Base-by-base conservation (phyloP, 2,329 filamentous ascomycete genomes). In the Penicillium vulpinum region DNA sequence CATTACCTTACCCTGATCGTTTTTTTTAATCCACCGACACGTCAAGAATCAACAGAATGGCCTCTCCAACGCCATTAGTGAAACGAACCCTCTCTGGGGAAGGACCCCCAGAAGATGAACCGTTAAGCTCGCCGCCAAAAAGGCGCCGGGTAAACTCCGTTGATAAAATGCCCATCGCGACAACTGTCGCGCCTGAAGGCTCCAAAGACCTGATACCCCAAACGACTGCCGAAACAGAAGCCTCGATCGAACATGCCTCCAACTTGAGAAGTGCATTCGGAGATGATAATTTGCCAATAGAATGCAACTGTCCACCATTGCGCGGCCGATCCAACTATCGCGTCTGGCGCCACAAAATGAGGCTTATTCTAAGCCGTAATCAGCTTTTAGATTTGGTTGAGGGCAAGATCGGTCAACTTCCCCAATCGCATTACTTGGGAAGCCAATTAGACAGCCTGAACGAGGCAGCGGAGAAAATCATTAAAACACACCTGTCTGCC, bases 321-420 rank as follows among this genome's bases (percentile, higher is more conserved):
- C 51, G 51, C 7, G 51, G 51, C 26, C 51, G 51, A 8, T 54
- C 51, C 9, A 43, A 54, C 28, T 54, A 54, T 7, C 51, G 51
- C 15, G 1, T 21, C 15, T 54, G 51, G 51, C 21, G 43, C 5
- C 51, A 35, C 43, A 40, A 33, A 26, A 40, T 54, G 15, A 40
- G n/a, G 26, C 15, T 35, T 22, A 9, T 54, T 38, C 43, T 54
- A 8, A 40, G 18, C 5, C 28, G 28, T 3, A 47, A 54, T 31
- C 26, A 28, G 11, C 38, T 47, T 38, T 41, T 47, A 13, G 38
- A 51, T 13, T 9, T 47, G 3, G 18, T 51, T 9, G 36, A 59
- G 10, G 31, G 40, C 26, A 44, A 36, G 35, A 16, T 40, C 15
- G 43, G 18, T 16, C 15, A 48, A 38, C 43, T 48, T 3, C 43